phyloP scores from a whole-genome alignment of 176 grass and related monocot genomes.

The Areca catechu region DNA sequence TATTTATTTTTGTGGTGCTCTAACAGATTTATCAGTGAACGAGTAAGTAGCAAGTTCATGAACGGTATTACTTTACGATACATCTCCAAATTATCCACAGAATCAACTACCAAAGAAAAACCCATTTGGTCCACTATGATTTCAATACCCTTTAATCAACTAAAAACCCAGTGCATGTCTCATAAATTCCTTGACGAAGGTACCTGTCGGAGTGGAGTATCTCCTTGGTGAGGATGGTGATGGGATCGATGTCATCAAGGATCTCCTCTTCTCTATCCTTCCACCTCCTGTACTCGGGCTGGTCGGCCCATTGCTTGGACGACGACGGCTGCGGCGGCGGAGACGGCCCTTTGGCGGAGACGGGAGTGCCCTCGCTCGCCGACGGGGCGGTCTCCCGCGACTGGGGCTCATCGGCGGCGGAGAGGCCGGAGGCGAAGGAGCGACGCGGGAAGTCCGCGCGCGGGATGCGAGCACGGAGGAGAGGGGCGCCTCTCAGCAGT shows the following conservation, averaged over 20 bases:
- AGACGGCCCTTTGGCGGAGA: conserved; percentile 2
- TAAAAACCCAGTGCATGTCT: no score
- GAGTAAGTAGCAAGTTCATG: no score
- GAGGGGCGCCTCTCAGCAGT: conserved; percentile 9
- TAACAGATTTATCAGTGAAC: no score
- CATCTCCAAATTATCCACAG: no score
- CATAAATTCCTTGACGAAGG: no score
- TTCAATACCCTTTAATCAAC: no score
- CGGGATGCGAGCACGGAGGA: conserved; percentile 15
- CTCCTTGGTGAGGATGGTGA: conserved; percentile 45
- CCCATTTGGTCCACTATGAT: no score
- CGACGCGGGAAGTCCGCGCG: conserved; percentile 9
- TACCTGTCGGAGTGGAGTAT: conserved; percentile 89
- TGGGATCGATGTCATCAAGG: conserved; percentile 48
- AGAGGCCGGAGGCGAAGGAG: conserved; percentile 1
- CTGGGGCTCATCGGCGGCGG: conserved; percentile 13
- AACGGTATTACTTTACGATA: no score
- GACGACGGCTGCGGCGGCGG: conserved; percentile 13
- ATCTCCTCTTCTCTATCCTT: conserved; percentile 52
- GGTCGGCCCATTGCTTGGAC: background rate
- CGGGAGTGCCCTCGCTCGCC: background rate
- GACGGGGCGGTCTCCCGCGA: conserved; percentile 2
- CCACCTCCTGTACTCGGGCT: conserved; percentile 22
- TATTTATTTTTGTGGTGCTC: no score
- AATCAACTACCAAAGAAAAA: no score